Conservation (phyloP, 1,139 yeast species). For the Scheffersomyces titani region DNA sequence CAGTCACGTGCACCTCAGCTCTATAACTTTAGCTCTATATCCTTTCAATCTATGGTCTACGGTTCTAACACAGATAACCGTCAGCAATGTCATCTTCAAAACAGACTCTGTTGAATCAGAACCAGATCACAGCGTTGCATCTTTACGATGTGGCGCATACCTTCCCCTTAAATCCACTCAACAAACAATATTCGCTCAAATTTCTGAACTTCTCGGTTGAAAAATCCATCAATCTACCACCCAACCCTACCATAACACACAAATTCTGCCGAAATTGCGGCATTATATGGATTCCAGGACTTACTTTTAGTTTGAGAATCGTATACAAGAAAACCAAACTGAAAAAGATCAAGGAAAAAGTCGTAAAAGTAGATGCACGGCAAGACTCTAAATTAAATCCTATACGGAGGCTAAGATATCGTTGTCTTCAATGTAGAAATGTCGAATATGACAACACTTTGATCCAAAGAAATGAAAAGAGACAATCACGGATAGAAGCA, state of each 20-base stretch:
- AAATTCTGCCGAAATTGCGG: conserved; percentile 52
- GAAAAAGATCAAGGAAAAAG: conserved; percentile 6
- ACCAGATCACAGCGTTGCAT: conserved; percentile 18
- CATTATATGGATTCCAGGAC: conserved; percentile 44
- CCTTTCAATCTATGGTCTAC: not conserved
- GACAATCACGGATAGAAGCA: not conserved
- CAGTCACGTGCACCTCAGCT: not conserved
- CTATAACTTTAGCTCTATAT: not conserved
- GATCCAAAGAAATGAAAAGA: conserved; percentile 7
- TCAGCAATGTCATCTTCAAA: not conserved
- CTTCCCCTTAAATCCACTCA: conserved; percentile 25
- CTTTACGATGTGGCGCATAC: conserved; percentile 33
- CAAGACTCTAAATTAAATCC: conserved; percentile 2
- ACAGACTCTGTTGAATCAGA: not conserved
- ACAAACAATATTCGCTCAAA: conserved; percentile 24
- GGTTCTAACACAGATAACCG: not conserved
- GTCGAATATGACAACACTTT: conserved; percentile 10
- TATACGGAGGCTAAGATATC: conserved; percentile 21
- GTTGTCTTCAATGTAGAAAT: conserved; percentile 32
- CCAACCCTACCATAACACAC: conserved; percentile 13
- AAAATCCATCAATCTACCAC: conserved; percentile 30
- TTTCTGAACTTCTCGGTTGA: conserved; percentile 23
- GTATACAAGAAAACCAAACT: conserved; percentile 15
- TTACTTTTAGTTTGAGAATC: conserved; percentile 34
- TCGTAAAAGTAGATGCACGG: not conserved